Evolutionary conservation across 2,329 filamentous ascomycete genomes (phyloP), one percentile per base, ranked within the genome.

Genomic region (Gaeumannomyces tritici): DNA sequence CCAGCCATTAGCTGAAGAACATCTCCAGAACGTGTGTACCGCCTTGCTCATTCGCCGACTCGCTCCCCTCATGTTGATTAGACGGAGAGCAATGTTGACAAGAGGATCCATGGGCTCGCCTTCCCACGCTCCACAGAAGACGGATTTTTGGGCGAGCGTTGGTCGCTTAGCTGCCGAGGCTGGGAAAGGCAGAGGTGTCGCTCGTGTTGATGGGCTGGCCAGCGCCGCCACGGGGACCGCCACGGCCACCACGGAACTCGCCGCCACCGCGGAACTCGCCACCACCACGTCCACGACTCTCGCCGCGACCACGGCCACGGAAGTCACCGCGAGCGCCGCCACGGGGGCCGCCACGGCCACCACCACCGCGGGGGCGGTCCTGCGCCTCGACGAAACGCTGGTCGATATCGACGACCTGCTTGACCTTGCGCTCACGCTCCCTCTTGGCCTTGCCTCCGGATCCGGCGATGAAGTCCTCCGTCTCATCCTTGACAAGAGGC

Each of bases 401-500:
- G 77, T 96, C 93, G 68, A 97, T 90, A 73, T 96, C 91, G 71
- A 98, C 76, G 74, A 89, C 78, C 77, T 90, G 86, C 89, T 97
- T 97, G 80, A 89, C 85, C 86, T 95, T 95, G 80, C 89, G 89
- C 82, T 93, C 89, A 74, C 91, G 91, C 81, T 93, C 87, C 74
- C 90, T 90, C 81, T 85, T 83, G 75, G 86, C 77, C 88, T 97
- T 97, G 79, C 88, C 89, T 66, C 80, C 82, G 68, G 83, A 76
- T 70, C 83, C 87, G 71, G 89, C 79, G 73, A 96, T 89, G 85
- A 90, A 97, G 70, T 89, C 86, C 70, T 91, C 87, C 62, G 84
- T 83, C 15, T 86, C 83, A 26, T 86, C 80, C 76, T 89, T 88
- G 73, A 78, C 74, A 63, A 89, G 79, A 64, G 83, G 73, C 82